A percentile compares a stretch with the other conserved stretches of the same genome.
Conservation (phyloP, 1,139 yeast genomes). For the Blastobotrys raffinosifermentans region DNA sequence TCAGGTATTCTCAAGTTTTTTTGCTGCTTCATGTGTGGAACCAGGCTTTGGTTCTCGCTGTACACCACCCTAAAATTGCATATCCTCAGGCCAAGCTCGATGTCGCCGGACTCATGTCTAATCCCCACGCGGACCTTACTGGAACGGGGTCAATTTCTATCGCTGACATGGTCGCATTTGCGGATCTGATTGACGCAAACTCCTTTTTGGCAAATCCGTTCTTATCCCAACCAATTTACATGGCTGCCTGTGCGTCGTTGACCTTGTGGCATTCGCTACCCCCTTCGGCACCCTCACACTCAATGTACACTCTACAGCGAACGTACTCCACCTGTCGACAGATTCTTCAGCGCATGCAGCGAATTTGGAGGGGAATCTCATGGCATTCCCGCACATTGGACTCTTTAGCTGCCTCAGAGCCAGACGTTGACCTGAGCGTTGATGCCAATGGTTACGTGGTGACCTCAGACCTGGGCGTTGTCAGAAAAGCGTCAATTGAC, state of each 20-base stretch:
- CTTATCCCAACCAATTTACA: constrained; percentile 25
- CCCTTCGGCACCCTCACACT: constrained; percentile 18
- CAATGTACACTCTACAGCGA: constrained; percentile 21
- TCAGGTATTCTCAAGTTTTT: constrained; percentile 23
- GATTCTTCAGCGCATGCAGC: constrained; percentile 22
- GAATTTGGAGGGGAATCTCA: constrained; percentile 26
- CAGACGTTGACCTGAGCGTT: constrained; percentile 26
- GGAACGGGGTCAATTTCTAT: constrained; percentile 28
- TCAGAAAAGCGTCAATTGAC: constrained; percentile 23
- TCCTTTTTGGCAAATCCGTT: constrained; percentile 27
- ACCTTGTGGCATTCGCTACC: constrained; percentile 22
- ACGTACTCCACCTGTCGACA: constrained; percentile 24
- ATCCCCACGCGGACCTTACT: constrained; percentile 24
- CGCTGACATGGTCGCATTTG: constrained; percentile 28
- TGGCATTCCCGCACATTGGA: constrained; percentile 26
- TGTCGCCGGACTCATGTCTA: constrained; percentile 18
- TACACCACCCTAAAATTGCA: constrained; percentile 25
- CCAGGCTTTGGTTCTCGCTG: constrained; percentile 27
- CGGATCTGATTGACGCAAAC: constrained; percentile 25
- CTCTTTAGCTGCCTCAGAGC: constrained; percentile 26
- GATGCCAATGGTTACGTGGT: constrained; percentile 19
- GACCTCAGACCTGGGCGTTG: constrained; percentile 23
- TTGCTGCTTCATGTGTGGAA: constrained; percentile 26
- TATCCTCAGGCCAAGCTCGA: constrained; percentile 23
- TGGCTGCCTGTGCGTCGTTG: constrained; percentile 28